Evolutionary conservation across 345 rosid species (phyloP), one percentile per base, ranked within the genome.

Genomic region (Cardamine resedifolia): DNA sequence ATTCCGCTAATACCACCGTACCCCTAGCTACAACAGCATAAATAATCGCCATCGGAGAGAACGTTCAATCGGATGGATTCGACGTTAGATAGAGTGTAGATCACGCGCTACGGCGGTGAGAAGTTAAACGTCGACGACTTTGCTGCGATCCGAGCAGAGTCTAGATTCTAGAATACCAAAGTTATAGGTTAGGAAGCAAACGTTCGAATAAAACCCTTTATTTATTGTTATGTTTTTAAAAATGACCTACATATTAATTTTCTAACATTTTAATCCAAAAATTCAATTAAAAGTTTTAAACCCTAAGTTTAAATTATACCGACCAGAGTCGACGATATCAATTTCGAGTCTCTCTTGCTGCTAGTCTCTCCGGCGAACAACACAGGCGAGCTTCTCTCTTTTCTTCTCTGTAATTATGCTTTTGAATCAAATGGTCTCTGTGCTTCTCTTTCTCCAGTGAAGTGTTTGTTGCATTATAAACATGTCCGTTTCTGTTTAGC

Each of bases 1-100:
- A 95, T 80, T 95, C 99, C 23, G 99, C 93, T 57, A 95, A 80
- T 20, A 90, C 92, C 68, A 95, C 97, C 77, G 96, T 92, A 21
- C 91, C 97, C 44, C 97, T 79, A 36, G 99, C 94, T 78, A 95
- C 99, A 67, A 88, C 87, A 44, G 98, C 96, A 73, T 92, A 92
- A 2, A 90, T 38, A 58, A 95, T 92, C 88, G 94, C 98, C 98
- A 95, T 95, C 63, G 72, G 39, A 30, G 39, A 49, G 55, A 58
- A 14, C 3, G 27, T 53, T 76, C 6, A 15, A 73, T 34, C 10
- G 3, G 18, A 11, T 10, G 12, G 10, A 26, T 20, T 12, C 1
- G 30, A 55, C 3, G 74, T 20, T 1, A 34, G 24, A 20, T 14
- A 41, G 58, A 39, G 72, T 21, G 34, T 44, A 44, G 70, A 68